These are phyloP conservation scores for Globisporangium recalcitrans DNA, from an alignment of 352 stramenopile species.

Conservation along the genomic window DNA sequence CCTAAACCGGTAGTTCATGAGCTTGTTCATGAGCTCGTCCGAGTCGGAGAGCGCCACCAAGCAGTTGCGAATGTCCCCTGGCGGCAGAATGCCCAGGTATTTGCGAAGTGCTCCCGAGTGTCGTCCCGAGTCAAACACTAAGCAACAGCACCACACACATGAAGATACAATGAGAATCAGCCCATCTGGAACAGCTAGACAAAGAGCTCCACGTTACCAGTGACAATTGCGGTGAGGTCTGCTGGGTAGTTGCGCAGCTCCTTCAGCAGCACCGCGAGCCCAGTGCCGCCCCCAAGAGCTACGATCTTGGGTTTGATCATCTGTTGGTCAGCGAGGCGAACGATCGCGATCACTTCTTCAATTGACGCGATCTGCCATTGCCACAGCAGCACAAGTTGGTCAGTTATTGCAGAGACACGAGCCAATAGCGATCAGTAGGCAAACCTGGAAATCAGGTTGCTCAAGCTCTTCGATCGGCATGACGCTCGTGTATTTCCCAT, in stretches of 20 bases:
- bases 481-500: conserved; percentile 79
- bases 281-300: conserved; percentile 72
- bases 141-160: not conserved
- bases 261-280: conserved; percentile 78
- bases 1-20: conserved; percentile 88
- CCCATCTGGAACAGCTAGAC: not conserved
- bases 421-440: not conserved
- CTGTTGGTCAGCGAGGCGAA: conserved; percentile 73
- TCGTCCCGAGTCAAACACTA: conserved; percentile 80
- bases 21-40: conserved; percentile 79
- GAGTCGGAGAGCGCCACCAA: conserved; percentile 79
- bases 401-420: not conserved
- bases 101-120: conserved; percentile 80
- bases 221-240: conserved; percentile 83
- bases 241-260: conserved; percentile 80
- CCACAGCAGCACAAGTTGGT: not conserved
- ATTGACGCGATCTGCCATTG: conserved; percentile 65
- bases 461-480: conserved; percentile 85
- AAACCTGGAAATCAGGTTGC: conserved; percentile 73
- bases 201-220: conserved; percentile 18
- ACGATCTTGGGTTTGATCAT: conserved; percentile 83
- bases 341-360: conserved; percentile 66
- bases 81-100: conserved; percentile 75
- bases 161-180: not conserved
- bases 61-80: conserved; percentile 85